Base-by-base conservation (phyloP, 1,284 basidiomycete species). In the Chiua sp. region DNA sequence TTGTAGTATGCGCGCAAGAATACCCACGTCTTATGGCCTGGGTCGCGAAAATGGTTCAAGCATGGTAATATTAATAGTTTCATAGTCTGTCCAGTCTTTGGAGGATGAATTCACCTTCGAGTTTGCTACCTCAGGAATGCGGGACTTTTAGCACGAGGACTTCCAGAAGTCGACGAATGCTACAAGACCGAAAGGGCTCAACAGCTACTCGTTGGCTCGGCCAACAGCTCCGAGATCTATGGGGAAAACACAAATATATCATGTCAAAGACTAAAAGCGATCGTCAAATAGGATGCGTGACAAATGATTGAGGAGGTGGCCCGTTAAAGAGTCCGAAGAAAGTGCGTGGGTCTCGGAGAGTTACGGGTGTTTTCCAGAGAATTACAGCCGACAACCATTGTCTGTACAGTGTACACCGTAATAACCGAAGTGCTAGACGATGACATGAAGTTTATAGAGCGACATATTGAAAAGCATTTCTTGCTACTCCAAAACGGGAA, bases 1-100 rank as follows among this genome's bases (percentile, higher is more conserved):
- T 47, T 58, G 51, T 59, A 44, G 39, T 47, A 59, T n/a, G 42
- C 42, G 53, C 57, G 65, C 57, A 59, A 50, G 65, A 62, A 62
- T 32, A 39, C 50, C 20, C 46, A 53, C 42, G 20, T 42, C 39
- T 23, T 20, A 28, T 18, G 39, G 4, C 15, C 42, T 30, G 39
- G 15, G n/a, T 53, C 42, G 50, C 32, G 44, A 26, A 42, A 61
- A 66, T 11, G 30, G 52, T n/a, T 50, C 28, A 44, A 47, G 30
- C 13, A 30, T 33, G 44, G 23, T 47, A 1, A n/a, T 22, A 44
- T 22, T 44, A 22, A 44, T 44, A 44, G 11, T 11, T 10, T 22
- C 32, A 33, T 20, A 15, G 47, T 53, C 11, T 23, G 18, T 42
- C 37, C 30, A 12, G 15, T 15, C 8, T 49, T 22, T 48, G 48